A percentile compares a stretch with the other conserved stretches of the same genome.
Conservation (phyloP, 345 rosid genomes). For the Isatis tinctoria region DNA sequence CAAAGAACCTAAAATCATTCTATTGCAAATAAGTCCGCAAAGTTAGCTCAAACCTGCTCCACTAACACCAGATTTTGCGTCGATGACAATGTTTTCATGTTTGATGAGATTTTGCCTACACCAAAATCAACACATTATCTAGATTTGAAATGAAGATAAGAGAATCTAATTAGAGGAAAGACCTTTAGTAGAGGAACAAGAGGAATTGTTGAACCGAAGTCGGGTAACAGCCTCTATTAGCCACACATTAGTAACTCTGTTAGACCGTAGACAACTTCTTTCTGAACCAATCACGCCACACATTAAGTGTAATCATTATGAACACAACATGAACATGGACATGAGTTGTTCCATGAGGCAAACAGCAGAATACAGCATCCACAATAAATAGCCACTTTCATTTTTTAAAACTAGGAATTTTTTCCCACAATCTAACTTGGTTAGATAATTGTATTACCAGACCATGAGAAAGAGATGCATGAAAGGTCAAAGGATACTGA, state of each 20-base stretch:
- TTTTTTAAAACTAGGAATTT: too few relatives aligned
- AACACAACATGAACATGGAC: too few relatives aligned
- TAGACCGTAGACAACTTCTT: constrained; percentile 92
- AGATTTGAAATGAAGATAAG: not conserved
- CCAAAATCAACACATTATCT: not conserved
- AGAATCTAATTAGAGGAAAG: not conserved
- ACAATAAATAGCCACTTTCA: too few relatives aligned
- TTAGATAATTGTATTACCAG: too few relatives aligned
- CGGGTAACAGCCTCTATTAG: constrained; percentile 98
- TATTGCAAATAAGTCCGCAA: not conserved
- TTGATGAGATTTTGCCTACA: constrained; percentile 78
- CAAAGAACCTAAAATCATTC: constrained; percentile 10
- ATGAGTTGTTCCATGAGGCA: too few relatives aligned
- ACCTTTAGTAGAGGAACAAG: constrained; percentile 87
- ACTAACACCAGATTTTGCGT: constrained; percentile 94
- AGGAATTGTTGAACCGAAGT: constrained; percentile 94
- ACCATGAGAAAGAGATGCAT: too few relatives aligned
- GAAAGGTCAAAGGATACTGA: too few relatives aligned
- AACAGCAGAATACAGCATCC: too few relatives aligned
- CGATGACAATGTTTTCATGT: constrained; percentile 61
- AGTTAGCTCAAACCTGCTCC: constrained; percentile 73
- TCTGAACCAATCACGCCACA: constrained; percentile 48
- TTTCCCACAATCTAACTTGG: too few relatives aligned
- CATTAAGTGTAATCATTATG: too few relatives aligned
- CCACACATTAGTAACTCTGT: constrained; percentile 87